Conservation (phyloP, 139 green algal genomes). For the Picochlorum sp. region DNA sequence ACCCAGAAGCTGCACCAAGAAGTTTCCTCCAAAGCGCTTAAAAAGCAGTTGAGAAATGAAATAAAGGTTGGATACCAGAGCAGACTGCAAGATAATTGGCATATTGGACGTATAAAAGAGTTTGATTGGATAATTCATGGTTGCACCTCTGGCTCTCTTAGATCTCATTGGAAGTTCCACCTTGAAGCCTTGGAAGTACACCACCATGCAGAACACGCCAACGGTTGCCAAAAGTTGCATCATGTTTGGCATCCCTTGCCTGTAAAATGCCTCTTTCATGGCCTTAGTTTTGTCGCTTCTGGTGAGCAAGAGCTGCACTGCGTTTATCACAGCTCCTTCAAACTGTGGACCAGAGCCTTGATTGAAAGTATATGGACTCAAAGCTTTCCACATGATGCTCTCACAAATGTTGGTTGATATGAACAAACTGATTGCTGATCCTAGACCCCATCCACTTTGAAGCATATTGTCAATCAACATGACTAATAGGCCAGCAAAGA, state of each 20-base stretch:
- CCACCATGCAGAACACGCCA: constrained; percentile 93
- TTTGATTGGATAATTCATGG: constrained; percentile 96
- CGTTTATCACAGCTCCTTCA: constrained; percentile 93
- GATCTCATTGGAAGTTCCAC: constrained; percentile 94
- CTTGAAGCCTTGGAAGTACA: constrained; percentile 99
- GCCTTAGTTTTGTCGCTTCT: constrained; percentile 77
- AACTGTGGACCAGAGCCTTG: constrained; percentile 85
- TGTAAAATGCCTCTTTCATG: constrained; percentile 93
- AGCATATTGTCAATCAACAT: constrained; percentile 98
- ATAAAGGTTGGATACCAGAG: constrained; percentile 98
- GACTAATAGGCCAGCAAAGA: constrained; percentile 95
- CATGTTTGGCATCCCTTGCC: constrained; percentile 92
- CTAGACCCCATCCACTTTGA: constrained; percentile 94
- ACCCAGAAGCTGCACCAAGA: constrained; percentile 83
- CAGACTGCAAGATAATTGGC: constrained; percentile 99
- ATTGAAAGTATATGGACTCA: constrained; percentile 41
- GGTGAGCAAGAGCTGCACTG: constrained; percentile 95
- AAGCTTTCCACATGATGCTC: constrained; percentile 97
- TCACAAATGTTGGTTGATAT: constrained; percentile 99
- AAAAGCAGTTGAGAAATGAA: constrained; percentile 99
- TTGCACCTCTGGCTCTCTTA: constrained; percentile 77
- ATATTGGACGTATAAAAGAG: constrained; percentile 99
- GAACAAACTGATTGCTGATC: constrained; percentile 98
- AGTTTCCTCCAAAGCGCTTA: constrained; percentile 86
- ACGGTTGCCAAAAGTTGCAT: constrained; percentile 94